Percentiles rank a stretch among this genome's conserved stretches.
These are phyloP conservation scores for Candida chilensis DNA, from an alignment of 805 yeast genomes.

Conservation along the genomic window DNA sequence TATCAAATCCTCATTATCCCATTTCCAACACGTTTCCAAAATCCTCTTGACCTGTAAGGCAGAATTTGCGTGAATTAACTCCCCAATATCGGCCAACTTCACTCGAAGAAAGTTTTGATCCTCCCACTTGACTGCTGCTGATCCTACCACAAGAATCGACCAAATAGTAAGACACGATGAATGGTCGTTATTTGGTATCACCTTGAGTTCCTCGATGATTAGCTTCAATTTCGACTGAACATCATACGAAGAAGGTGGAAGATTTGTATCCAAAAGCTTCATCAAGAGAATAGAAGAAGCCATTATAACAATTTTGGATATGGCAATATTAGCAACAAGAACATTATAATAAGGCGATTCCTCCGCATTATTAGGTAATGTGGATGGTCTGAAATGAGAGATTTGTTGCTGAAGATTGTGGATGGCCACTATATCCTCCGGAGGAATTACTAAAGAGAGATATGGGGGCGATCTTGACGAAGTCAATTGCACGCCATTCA, in stretches of 20 bases:
- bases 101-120: background rate
- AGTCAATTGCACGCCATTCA: too few relatives aligned
- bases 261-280: background rate
- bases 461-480: too few relatives aligned
- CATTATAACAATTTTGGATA: background rate
- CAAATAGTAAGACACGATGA: constrained; percentile 1
- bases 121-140: background rate
- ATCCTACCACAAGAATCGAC: background rate
- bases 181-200: background rate
- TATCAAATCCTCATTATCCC: background rate
- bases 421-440: background rate
- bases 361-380: background rate
- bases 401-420: background rate
- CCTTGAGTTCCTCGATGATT: background rate
- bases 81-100: constrained; percentile 1
- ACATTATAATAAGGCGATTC: background rate
- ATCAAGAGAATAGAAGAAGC: background rate
- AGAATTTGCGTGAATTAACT: constrained; percentile 1
- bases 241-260: background rate
- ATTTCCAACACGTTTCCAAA: background rate
- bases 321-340: background rate
- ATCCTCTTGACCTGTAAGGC: background rate
- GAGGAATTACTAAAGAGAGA: background rate
- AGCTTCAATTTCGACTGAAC: background rate
- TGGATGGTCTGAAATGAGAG: constrained; percentile 1